Percentiles rank a stretch among this genome's conserved stretches.
Conservation (phyloP, 345 rosid species). For the Pugionium cornutum region DNA sequence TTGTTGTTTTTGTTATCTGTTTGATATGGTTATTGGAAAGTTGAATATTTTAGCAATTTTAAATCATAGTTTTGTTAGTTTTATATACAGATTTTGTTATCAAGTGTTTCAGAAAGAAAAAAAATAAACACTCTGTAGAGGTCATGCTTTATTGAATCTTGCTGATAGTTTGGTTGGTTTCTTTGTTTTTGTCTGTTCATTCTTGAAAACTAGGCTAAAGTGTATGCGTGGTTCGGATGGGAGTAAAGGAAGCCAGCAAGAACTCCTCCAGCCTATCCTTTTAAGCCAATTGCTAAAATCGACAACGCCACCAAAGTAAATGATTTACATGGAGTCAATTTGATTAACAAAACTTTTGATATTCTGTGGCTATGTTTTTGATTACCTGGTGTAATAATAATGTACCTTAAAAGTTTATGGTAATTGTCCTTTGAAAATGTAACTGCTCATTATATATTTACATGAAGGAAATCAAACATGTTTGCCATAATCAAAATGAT, state of each 20-base stretch:
- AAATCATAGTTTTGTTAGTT: neutral
- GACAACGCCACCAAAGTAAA: slow-evolving; percentile 53
- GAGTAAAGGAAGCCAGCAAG: slow-evolving; percentile 90
- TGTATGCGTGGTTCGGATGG: slow-evolving; percentile 81
- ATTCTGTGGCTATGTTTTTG: slow-evolving; percentile 35
- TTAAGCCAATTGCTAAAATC: slow-evolving; percentile 53
- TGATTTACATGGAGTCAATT: neutral
- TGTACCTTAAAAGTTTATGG: slow-evolving; percentile 9
- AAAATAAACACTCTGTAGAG: neutral
- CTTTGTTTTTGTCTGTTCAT: neutral
- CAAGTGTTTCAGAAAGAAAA: neutral
- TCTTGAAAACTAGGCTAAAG: slow-evolving; percentile 52
- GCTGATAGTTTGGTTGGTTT: neutral
- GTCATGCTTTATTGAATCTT: slow-evolving; percentile 13
- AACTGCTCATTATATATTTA: too few relatives aligned
- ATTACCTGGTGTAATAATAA: slow-evolving; percentile 1
- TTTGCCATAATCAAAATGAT: neutral
- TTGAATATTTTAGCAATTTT: slow-evolving; percentile 18
- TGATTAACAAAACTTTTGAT: slow-evolving; percentile 24
- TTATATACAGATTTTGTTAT: neutral
- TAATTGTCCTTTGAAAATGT: slow-evolving; percentile 6
- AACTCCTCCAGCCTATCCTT: slow-evolving; percentile 85
- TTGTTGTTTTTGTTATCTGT: slow-evolving; percentile 13
- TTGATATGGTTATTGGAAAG: slow-evolving; percentile 7
- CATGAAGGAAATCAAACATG: neutral